phyloP scores from a whole-genome alignment of 2,329 filamentous ascomycete species.

The Colletotrichum truncatum region DNA sequence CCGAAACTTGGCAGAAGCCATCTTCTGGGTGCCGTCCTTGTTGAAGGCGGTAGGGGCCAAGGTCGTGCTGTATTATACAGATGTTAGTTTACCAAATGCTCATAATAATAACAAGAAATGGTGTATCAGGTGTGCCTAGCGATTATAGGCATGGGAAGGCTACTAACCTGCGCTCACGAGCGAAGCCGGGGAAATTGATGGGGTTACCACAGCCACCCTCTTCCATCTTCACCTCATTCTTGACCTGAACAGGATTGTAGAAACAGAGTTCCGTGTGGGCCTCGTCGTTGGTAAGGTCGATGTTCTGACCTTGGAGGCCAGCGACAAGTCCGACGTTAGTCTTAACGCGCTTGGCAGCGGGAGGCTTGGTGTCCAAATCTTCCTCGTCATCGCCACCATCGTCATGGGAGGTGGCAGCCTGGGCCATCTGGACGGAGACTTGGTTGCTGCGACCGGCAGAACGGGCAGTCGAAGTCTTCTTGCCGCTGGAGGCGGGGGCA shows the following conservation, averaged over 20 bases:
- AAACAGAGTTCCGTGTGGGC: too few species aligned
- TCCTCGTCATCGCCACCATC: conserved; percentile 14
- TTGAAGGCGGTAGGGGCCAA: not conserved
- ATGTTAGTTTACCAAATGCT: not conserved
- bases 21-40: not conserved
- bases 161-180: not conserved
- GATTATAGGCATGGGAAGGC: not conserved
- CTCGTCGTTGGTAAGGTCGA: conserved; percentile 23
- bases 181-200: not conserved
- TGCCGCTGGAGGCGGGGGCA: not conserved
- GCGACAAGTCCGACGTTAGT: not conserved
- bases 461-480: not conserved
- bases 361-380: conserved; percentile 3
- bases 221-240: conserved; percentile 26
- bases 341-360: conserved; percentile 12
- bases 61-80: too few species aligned
- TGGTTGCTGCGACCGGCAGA: not conserved
- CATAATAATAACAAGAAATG: too few species aligned
- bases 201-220: not conserved
- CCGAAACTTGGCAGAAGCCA: too few species aligned
- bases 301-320: not conserved
- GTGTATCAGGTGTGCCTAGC: too few species aligned
- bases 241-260: conserved; percentile 26
- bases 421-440: conserved; percentile 11
- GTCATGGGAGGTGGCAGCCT: not conserved